These are phyloP conservation scores for Psilocybe subaeruginosa DNA, from an alignment of 768 basidiomycete genomes.

Conservation along the genomic window DNA sequence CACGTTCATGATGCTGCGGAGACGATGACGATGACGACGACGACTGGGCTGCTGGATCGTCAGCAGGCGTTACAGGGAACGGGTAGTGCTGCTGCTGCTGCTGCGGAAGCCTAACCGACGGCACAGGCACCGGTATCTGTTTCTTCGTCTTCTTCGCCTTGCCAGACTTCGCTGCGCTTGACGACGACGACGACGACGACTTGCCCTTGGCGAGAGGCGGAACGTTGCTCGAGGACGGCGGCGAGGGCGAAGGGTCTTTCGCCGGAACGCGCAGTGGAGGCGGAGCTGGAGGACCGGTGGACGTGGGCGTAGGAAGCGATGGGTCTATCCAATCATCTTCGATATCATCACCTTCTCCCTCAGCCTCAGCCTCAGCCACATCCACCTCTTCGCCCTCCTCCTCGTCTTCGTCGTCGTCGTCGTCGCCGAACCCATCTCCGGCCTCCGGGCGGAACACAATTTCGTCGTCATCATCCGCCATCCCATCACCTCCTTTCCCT, in stretches of 20 bases:
- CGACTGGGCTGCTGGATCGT: conserved; percentile 16
- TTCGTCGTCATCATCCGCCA: conserved; percentile 25
- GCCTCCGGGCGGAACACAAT: conserved; percentile 22
- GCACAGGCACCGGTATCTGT: conserved; percentile 44
- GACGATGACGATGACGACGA: not conserved
- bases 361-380: not conserved
- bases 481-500: conserved; percentile 8
- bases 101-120: conserved; percentile 40
- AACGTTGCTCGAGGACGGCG: conserved; percentile 17
- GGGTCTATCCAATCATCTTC: conserved; percentile 76
- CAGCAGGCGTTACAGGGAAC: conserved; percentile 60
- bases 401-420: conserved; percentile 20
- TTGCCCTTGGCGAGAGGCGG: conserved; percentile 18
- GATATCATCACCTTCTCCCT: conserved; percentile 48
- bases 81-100: conserved; percentile 52
- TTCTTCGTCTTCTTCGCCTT: conserved; percentile 43
- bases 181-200: conserved; percentile 11
- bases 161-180: conserved; percentile 7
- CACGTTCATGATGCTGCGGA: conserved; percentile 20
- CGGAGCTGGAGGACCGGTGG: conserved; percentile 16
- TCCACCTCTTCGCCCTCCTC: conserved; percentile 35
- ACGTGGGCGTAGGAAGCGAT: conserved; percentile 41
- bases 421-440: conserved; percentile 40
- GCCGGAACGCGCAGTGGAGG: conserved; percentile 21
- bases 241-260: conserved; percentile 18